Percentiles rank a stretch among this genome's conserved stretches.
These are phyloP conservation scores for Graphilbum sp. DNA, from an alignment of 2,329 filamentous ascomycete genomes.

Conservation along the genomic window DNA sequence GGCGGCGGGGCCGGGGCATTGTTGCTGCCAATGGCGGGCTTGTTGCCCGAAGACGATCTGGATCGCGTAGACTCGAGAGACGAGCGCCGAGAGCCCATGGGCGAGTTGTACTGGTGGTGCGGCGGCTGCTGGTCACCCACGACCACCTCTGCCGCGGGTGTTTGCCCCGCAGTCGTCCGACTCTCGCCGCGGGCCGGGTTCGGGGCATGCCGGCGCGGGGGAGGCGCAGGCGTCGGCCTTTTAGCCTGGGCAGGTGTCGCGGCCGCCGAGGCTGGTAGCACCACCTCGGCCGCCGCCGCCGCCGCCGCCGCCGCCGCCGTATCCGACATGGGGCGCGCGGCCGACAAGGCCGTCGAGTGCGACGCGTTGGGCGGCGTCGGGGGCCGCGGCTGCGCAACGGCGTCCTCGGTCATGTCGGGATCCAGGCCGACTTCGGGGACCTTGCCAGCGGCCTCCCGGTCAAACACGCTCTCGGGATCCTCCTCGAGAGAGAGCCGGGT, in stretches of 20 bases:
- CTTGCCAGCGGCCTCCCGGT: conserved; percentile 36
- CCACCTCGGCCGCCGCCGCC: neutral
- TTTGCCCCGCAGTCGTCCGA: too few relatives aligned
- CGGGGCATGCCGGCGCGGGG: conserved; percentile 34
- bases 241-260: conserved; percentile 1
- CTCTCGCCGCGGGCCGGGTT: conserved; percentile 28
- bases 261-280: neutral
- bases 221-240: conserved; percentile 24
- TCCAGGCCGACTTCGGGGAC: conserved; percentile 24
- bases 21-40: conserved; percentile 18
- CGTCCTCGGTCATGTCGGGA: conserved; percentile 11
- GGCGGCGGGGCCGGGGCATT: conserved; percentile 35
- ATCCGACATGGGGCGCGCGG: neutral
- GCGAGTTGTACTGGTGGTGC: conserved; percentile 9
- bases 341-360: conserved; percentile 14
- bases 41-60: conserved; percentile 25
- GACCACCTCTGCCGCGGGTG: neutral
- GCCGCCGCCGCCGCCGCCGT: neutral
- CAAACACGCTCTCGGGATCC: conserved; percentile 33
- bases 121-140: neutral
- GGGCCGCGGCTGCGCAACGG: conserved; percentile 17
- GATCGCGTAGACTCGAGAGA: conserved; percentile 33
- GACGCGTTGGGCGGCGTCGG: conserved; percentile 23
- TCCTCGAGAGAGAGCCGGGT: conserved; percentile 28
- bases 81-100: conserved; percentile 22